Evolutionary conservation across 192 early-diverging fungal species (phyloP), one percentile per base, ranked within the genome.

Genomic region (Podila epicladia): DNA sequence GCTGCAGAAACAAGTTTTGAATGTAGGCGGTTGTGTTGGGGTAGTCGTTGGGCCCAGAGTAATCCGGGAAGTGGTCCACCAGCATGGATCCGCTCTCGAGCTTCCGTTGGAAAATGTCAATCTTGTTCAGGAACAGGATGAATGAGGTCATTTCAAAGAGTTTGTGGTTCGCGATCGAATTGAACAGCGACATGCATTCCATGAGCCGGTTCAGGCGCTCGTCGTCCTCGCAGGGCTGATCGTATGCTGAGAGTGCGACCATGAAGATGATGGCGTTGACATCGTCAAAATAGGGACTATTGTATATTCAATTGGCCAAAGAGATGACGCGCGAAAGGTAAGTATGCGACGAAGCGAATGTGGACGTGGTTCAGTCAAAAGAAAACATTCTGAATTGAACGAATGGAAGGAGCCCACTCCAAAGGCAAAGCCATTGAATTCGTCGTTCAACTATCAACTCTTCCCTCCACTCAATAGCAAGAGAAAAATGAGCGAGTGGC

Each of bases 211-310:
- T 93, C 60, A 87, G 74, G 26, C 74, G 74, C 49, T 86, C 72
- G 57, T 94, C 92, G 62, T 93, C 92, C 62, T 88, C 86, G 41
- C 85, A 88, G 20, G 69, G 83, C 67, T 92, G 90, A 71, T 93
- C 90, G 69, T 86, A 93, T 20, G 89, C 84, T 19, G 89, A 89
- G 45, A 93, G 80, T 3, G 89, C 91, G 8, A 87, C 87, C 73
- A 93, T 78, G 71, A 91, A 93, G 58, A 93, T 94, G 58, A 93
- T 92, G 26, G 88, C 87, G 59, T 88, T 86, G 24, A 86, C 84
- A 71, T 93, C 91, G 76, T 93, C 92, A 82, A 93, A 93, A 68
- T 90, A 93, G 17, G 91, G 86, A 9, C 84, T 82, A 74, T 26
- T 38, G 37, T 35, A 38, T 1, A 41, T 49, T 35, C 9, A 20